Conservation (phyloP, 2,329 filamentous ascomycete genomes). For the Fusarium transvaalense region DNA sequence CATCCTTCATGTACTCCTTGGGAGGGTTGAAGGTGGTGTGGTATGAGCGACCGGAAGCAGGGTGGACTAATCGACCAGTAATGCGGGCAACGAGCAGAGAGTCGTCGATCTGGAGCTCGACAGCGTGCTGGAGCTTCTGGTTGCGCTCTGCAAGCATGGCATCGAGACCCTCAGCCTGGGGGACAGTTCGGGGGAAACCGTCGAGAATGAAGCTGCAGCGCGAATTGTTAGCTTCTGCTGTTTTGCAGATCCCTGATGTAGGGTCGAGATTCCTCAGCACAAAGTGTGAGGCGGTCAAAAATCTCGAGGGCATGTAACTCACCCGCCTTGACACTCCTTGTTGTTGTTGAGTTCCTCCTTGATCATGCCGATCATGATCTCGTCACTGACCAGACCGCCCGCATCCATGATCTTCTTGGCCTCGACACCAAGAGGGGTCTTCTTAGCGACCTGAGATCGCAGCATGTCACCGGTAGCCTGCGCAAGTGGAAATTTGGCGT, state of each 20-base stretch:
- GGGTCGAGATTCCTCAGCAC: constrained; percentile 12
- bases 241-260: constrained; percentile 23
- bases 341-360: constrained; percentile 96
- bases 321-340: constrained; percentile 97
- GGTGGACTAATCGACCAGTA: constrained; percentile 95
- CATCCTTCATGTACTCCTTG: constrained; percentile 93
- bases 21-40: constrained; percentile 99
- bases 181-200: constrained; percentile 96
- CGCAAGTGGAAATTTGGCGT: constrained; percentile 32
- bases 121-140: constrained; percentile 91
- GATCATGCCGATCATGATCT: constrained; percentile 99
- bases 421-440: constrained; percentile 92
- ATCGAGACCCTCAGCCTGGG: constrained; percentile 94
- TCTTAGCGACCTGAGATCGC: constrained; percentile 96
- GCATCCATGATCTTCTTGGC: constrained; percentile 99
- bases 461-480: constrained; percentile 99
- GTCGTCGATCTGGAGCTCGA: constrained; percentile 98
- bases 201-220: constrained; percentile 91
- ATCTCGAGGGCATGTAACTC: constrained; percentile 52
- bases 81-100: constrained; percentile 93
- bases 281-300: constrained; percentile 5
- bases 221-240: constrained; percentile 38
- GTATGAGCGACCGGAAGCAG: constrained; percentile 95
- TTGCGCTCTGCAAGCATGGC: constrained; percentile 84
- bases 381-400: constrained; percentile 96